A percentile compares a stretch with the other conserved stretches of the same genome.
Evolutionary conservation across 192 early-diverging fungal genomes (phyloP).

Genomic region (Coemansia sp.): DNA sequence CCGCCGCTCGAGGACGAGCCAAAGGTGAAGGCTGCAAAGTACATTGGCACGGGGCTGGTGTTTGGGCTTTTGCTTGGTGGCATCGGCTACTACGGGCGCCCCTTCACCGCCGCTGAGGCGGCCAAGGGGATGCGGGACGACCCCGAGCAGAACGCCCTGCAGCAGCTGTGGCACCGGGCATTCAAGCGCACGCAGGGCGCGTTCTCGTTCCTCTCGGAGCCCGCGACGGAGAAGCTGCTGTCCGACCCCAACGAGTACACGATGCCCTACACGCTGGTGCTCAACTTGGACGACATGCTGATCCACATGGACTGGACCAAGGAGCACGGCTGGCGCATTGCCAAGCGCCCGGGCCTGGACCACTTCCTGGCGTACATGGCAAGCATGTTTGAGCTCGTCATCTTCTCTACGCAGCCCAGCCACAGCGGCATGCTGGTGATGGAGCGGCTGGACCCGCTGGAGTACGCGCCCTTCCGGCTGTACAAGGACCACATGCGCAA

Average conservation of each 20-base stretch:
- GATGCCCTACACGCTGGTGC: slow-evolving; percentile 89
- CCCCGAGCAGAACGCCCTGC: slow-evolving; percentile 31
- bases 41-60: slow-evolving; percentile 42
- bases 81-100: slow-evolving; percentile 49
- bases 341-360: slow-evolving; percentile 95
- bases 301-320: slow-evolving; percentile 94
- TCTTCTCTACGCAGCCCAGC: slow-evolving; percentile 88
- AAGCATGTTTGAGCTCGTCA: slow-evolving; percentile 93
- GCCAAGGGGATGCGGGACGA: slow-evolving; percentile 47
- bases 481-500: slow-evolving; percentile 93
- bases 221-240: slow-evolving; percentile 86
- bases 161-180: slow-evolving; percentile 48
- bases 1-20: slow-evolving; percentile 55
- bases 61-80: slow-evolving; percentile 50
- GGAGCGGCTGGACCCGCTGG: slow-evolving; percentile 89
- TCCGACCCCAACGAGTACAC: slow-evolving; percentile 86
- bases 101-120: slow-evolving; percentile 32
- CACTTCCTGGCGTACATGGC: slow-evolving; percentile 91
- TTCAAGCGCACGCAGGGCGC: slow-evolving; percentile 20
- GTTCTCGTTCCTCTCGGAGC: slow-evolving; percentile 60
- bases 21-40: slow-evolving; percentile 47
- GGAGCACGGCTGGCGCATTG: slow-evolving; percentile 95
- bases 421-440: slow-evolving; percentile 83
- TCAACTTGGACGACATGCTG: slow-evolving; percentile 95
- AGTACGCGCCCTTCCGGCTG: slow-evolving; percentile 82